phyloP scores from a whole-genome alignment of 352 stramenopile species.

The Globisporangium orthogonon region DNA sequence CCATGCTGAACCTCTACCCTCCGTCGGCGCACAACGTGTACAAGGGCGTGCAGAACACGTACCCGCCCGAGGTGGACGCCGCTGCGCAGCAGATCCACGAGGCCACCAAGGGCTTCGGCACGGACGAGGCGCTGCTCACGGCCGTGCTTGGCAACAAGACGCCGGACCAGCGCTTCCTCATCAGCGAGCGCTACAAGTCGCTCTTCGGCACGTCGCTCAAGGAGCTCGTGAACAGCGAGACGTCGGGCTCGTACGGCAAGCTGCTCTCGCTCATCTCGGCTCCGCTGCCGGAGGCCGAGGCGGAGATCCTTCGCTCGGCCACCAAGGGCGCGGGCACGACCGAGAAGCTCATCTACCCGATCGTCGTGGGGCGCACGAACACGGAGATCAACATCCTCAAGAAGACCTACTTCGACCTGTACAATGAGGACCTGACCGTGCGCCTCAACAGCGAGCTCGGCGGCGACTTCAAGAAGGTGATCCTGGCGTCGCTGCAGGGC shows the following conservation, averaged over 20 bases:
- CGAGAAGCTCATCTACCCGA: conserved; percentile 48
- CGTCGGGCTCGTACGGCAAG: conserved; percentile 66
- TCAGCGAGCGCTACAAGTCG: conserved; percentile 63
- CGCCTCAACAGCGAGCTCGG: conserved; percentile 60
- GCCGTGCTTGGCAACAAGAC: conserved; percentile 64
- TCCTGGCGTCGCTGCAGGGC: conserved; percentile 63
- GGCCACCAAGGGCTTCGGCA: conserved; percentile 62
- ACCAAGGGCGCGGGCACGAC: conserved; percentile 69
- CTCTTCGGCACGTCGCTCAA: conserved; percentile 53
- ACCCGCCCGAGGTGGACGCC: conserved; percentile 47
- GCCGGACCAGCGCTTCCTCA: conserved; percentile 58
- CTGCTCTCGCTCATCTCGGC: conserved; percentile 67
- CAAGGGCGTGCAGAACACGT: conserved; percentile 34
- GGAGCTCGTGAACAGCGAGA: conserved; percentile 62
- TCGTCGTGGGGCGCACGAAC: conserved; percentile 63
- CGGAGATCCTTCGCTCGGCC: conserved; percentile 54
- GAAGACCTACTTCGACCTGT: conserved; percentile 63
- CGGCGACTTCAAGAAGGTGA: conserved; percentile 68
- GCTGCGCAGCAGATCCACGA: conserved; percentile 62
- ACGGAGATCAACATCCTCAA: conserved; percentile 77
- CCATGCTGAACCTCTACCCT: conserved; percentile 49
- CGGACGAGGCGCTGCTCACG: conserved; percentile 70
- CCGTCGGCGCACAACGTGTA: conserved; percentile 48
- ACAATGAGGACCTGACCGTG: conserved; percentile 58
- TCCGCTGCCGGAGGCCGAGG: conserved; percentile 62